phyloP scores from a whole-genome alignment of 805 yeast genomes.

The Candida palmyrensis region DNA sequence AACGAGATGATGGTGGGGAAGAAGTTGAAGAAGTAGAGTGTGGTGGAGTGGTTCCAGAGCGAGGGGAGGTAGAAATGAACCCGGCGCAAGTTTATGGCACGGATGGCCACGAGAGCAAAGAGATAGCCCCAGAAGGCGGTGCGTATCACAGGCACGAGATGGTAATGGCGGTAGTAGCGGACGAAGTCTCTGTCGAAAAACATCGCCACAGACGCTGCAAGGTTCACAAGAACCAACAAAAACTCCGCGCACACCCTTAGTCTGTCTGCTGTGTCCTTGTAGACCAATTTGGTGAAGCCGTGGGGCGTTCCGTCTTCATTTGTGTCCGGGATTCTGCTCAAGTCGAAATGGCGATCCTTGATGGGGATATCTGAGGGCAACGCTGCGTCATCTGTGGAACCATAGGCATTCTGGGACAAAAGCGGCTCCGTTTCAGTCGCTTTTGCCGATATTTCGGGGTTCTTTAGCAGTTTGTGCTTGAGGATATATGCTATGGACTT shows the following conservation, averaged over 20 bases:
- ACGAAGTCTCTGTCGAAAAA: slow-evolving; percentile 23
- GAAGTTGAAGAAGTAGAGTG: slow-evolving; percentile 44
- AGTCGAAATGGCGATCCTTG: slow-evolving; percentile 62
- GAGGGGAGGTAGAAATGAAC: slow-evolving; percentile 43
- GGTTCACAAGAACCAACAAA: slow-evolving; percentile 38
- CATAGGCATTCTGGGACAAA: slow-evolving; percentile 30
- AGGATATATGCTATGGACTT: slow-evolving; percentile 14
- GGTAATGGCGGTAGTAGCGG: slow-evolving; percentile 26
- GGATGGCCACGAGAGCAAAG: slow-evolving; percentile 30
- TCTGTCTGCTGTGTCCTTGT: slow-evolving; percentile 49
- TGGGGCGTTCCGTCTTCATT: slow-evolving; percentile 60
- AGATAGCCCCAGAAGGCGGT: slow-evolving; percentile 41
- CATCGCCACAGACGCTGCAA: slow-evolving; percentile 31
- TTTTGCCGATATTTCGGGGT: slow-evolving; percentile 8
- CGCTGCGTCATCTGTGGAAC: slow-evolving; percentile 15
- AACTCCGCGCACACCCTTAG: slow-evolving; percentile 47
- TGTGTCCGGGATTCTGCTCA: slow-evolving; percentile 47
- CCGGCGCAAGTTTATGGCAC: slow-evolving; percentile 30
- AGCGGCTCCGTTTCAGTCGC: slow-evolving; percentile 23
- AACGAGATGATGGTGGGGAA: slow-evolving; percentile 44
- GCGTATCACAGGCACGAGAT: slow-evolving; percentile 21
- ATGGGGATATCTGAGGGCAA: slow-evolving; percentile 16
- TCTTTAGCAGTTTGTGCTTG: slow-evolving; percentile 5
- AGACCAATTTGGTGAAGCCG: slow-evolving; percentile 45
- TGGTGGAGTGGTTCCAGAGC: slow-evolving; percentile 59